These are phyloP conservation scores for Pseudogymnoascus sp. DNA, from an alignment of 2,329 filamentous ascomycete genomes.

Conservation along the genomic window DNA sequence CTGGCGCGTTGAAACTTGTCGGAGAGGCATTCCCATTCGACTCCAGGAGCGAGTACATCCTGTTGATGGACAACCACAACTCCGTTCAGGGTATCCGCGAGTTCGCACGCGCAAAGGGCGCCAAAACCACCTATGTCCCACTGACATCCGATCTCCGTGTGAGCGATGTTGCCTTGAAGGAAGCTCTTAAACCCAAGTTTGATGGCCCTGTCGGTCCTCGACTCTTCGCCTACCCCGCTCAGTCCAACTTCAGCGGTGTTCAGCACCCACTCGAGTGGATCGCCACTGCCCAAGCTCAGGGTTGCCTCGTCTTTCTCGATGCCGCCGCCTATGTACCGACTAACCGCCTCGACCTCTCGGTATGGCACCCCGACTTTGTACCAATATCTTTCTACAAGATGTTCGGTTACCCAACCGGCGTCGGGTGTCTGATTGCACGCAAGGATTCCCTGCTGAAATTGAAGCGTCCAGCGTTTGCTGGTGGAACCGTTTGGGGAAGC, in stretches of 20 bases:
- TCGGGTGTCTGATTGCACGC: constrained; percentile 35
- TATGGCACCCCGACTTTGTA: constrained; percentile 34
- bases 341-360: constrained; percentile 29
- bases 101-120: constrained; percentile 27
- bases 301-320: constrained; percentile 37
- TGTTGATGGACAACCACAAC: constrained; percentile 39
- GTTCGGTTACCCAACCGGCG: constrained; percentile 37
- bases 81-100: constrained; percentile 36
- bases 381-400: constrained; percentile 38
- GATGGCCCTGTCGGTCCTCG: constrained; percentile 19
- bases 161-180: constrained; percentile 22
- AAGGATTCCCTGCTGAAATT: constrained; percentile 29
- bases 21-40: constrained; percentile 35
- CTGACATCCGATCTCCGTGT: constrained; percentile 28
- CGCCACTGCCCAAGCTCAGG: constrained; percentile 29
- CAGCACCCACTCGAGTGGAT: constrained; percentile 36
- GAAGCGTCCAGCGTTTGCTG: constrained; percentile 35
- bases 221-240: constrained; percentile 41
- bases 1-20: constrained; percentile 34
- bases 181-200: constrained; percentile 20
- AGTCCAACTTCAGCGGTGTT: constrained; percentile 41
- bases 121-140: constrained; percentile 30
- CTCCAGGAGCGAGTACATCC: constrained; percentile 24
- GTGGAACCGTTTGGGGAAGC: constrained; percentile 34
- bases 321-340: constrained; percentile 37